These are phyloP conservation scores for Physaria fendleri DNA, from an alignment of 345 rosid genomes.

Conservation along the genomic window DNA sequence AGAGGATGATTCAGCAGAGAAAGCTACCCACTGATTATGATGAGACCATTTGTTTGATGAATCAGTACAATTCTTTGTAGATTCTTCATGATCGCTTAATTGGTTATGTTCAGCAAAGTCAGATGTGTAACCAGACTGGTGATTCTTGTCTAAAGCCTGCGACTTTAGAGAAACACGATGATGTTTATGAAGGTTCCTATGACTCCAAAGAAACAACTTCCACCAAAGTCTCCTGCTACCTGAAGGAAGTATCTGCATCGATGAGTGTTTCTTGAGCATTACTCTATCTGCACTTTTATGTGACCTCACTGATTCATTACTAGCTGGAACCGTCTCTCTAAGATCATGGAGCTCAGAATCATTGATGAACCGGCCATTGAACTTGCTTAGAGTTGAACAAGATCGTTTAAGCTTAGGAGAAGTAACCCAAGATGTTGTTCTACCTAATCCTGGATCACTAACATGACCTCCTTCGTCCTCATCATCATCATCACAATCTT, in stretches of 20 bases:
- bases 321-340: conserved; percentile 18
- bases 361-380: conserved; percentile 32
- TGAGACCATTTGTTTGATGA: conserved; percentile 53
- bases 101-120: conserved; percentile 60
- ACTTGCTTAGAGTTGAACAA: conserved; percentile 60
- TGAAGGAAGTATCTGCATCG: conserved; percentile 87
- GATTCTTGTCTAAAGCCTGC: conserved; percentile 34
- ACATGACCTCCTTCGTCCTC: conserved; percentile 50
- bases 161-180: conserved; percentile 32
- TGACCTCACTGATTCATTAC: conserved; percentile 48
- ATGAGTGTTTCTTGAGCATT: conserved; percentile 86
- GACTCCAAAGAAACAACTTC: conserved; percentile 95
- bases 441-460: conserved; percentile 78
- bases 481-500: conserved; percentile 21
- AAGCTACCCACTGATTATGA: conserved; percentile 84
- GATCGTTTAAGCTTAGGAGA: conserved; percentile 74
- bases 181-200: conserved; percentile 64
- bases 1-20: conserved; percentile 57
- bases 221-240: conserved; percentile 78
- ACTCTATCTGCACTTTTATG: conserved; percentile 77
- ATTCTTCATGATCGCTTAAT: conserved; percentile 42
- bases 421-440: conserved; percentile 43
- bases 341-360: conserved; percentile 36
- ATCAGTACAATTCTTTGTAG: conserved; percentile 39
- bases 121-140: conserved; percentile 77